Conservation (phyloP, 169 alveolate species). For the Plasmodium berghei region DNA sequence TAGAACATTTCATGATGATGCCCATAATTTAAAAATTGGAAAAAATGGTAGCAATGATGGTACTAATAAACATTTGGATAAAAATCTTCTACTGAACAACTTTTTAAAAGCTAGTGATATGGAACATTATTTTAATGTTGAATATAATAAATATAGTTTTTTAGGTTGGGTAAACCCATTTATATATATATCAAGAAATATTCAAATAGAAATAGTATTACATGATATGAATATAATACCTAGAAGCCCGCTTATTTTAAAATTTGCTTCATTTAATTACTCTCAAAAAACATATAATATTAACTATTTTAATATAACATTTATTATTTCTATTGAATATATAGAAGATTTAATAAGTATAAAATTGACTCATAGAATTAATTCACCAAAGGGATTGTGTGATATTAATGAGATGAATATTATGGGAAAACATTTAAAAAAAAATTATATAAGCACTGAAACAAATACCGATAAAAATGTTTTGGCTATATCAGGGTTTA, state of each 20-base stretch:
- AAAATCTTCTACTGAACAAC: slow-evolving; percentile 41
- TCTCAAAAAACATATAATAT: slow-evolving; percentile 59
- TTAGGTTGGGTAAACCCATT: slow-evolving; percentile 91
- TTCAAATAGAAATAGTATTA: slow-evolving; percentile 84
- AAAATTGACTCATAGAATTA: slow-evolving; percentile 34
- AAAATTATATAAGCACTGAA: not conserved
- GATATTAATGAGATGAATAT: not conserved
- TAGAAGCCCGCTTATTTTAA: slow-evolving; percentile 85
- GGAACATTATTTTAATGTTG: slow-evolving; percentile 78
- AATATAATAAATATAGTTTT: slow-evolving; percentile 82
- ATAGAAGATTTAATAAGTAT: slow-evolving; percentile 65
- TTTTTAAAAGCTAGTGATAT: slow-evolving; percentile 53
- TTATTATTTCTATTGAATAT: slow-evolving; percentile 57
- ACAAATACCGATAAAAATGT: not conserved
- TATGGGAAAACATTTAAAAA: not conserved
- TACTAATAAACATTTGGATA: slow-evolving; percentile 55
- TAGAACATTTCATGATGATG: slow-evolving; percentile 84
- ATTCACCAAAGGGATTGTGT: not conserved
- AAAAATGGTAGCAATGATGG: slow-evolving; percentile 3
- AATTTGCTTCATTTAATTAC: slow-evolving; percentile 77
- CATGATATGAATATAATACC: slow-evolving; percentile 88
- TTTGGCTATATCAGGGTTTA: not conserved
- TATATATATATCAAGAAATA: slow-evolving; percentile 83
- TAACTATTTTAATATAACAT: slow-evolving; percentile 26
- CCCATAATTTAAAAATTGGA: slow-evolving; percentile 19